Percentiles rank a stretch among this genome's conserved stretches.
Evolutionary conservation across 2,329 filamentous ascomycete genomes (phyloP).

Genomic region (Lasiodiplodia sp.): DNA sequence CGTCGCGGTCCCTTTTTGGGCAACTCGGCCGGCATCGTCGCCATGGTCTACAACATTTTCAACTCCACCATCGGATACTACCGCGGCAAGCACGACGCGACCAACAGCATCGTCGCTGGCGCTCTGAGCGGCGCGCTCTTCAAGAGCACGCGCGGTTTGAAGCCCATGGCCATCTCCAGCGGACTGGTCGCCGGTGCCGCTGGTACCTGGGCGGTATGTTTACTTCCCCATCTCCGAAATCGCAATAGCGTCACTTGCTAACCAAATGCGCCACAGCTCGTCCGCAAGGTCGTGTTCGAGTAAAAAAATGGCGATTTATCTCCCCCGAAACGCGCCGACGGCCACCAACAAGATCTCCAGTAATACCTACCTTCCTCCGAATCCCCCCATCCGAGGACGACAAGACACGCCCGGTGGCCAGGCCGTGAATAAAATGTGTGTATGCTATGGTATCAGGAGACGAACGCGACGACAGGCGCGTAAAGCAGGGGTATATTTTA

Average conservation of each 20-base stretch:
- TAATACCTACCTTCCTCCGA: conserved; percentile 11
- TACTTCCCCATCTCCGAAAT: neutral
- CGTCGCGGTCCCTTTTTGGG: conserved; percentile 92
- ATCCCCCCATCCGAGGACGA: conserved; percentile 17
- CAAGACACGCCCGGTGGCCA: conserved; percentile 10
- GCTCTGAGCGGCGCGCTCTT: conserved; percentile 91
- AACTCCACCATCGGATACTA: conserved; percentile 51
- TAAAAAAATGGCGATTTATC: neutral
- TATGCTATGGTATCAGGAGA: conserved; percentile 15
- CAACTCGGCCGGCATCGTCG: conserved; percentile 94
- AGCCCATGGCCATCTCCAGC: conserved; percentile 94
- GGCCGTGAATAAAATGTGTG: conserved; percentile 10
- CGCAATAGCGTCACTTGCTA: conserved; percentile 12
- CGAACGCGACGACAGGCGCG: neutral
- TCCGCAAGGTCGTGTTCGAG: conserved; percentile 25
- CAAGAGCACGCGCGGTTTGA: conserved; percentile 89
- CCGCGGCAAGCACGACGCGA: conserved; percentile 67
- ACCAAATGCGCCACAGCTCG: conserved; percentile 17
- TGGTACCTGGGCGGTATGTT: conserved; percentile 85
- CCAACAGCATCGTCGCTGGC: conserved; percentile 87
- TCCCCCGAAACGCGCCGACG: neutral
- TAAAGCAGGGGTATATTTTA: neutral
- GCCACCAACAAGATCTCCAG: conserved; percentile 1
- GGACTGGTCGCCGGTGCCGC: conserved; percentile 87
- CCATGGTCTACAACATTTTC: conserved; percentile 88